Evolutionary conservation across 1,284 basidiomycete genomes (phyloP).

Genomic region (Ganoderma lucidum): DNA sequence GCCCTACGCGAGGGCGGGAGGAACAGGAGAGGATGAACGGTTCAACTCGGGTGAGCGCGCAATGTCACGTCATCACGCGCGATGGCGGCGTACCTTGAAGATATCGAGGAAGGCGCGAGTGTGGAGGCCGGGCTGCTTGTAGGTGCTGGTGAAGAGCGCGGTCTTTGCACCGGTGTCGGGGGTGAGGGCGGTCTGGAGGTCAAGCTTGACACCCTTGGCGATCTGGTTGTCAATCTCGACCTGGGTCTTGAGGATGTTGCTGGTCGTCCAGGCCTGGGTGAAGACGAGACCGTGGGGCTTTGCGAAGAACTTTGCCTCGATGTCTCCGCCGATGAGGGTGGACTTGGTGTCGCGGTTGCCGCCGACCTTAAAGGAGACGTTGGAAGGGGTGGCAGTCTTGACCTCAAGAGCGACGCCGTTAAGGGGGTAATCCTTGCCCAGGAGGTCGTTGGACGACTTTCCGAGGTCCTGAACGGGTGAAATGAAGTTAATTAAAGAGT

Average conservation of each 20-base stretch:
- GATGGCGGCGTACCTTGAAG: slow-evolving; percentile 79
- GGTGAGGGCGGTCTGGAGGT: slow-evolving; percentile 85
- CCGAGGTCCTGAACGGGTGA: slow-evolving; percentile 80
- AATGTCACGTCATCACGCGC: slow-evolving; percentile 32
- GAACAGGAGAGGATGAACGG: neutral
- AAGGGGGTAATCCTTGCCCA: slow-evolving; percentile 95
- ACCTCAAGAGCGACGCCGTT: slow-evolving; percentile 83
- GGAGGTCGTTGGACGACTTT: slow-evolving; percentile 96
- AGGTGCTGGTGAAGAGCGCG: slow-evolving; percentile 84
- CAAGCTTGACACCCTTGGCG: slow-evolving; percentile 97
- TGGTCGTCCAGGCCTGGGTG: slow-evolving; percentile 95
- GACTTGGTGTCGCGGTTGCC: slow-evolving; percentile 82
- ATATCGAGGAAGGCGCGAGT: slow-evolving; percentile 91
- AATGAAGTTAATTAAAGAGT: slow-evolving; percentile 16
- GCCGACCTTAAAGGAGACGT: slow-evolving; percentile 89
- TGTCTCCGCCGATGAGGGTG: slow-evolving; percentile 80
- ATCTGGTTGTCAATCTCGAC: slow-evolving; percentile 98
- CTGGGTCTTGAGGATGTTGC: slow-evolving; percentile 91
- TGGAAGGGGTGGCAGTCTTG: slow-evolving; percentile 94
- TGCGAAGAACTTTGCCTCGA: slow-evolving; percentile 93
- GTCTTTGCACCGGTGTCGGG: slow-evolving; percentile 89
- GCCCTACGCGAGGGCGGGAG: slow-evolving; percentile 59
- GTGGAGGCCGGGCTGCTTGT: slow-evolving; percentile 98
- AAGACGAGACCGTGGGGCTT: slow-evolving; percentile 89
- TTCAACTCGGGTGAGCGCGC: slow-evolving; percentile 32